Evolutionary conservation across 768 basidiomycete genomes (phyloP).

Genomic region (Agrocybe pediades): DNA sequence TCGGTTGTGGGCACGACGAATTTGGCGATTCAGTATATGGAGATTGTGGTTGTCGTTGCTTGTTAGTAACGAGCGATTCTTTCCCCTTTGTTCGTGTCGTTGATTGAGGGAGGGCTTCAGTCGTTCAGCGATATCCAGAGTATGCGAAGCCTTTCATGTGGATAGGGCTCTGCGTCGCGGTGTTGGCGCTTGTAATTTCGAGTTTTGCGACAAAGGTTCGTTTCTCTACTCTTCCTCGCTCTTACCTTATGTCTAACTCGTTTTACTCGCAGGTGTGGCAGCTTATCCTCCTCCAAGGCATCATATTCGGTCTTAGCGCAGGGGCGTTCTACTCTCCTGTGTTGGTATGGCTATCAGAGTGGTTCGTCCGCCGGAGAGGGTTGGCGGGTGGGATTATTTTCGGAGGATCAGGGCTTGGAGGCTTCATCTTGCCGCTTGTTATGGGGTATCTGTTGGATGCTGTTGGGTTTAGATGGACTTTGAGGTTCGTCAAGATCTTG

Average conservation of each 20-base stretch:
- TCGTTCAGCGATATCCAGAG: conserved; percentile 3
- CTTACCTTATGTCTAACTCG: not conserved
- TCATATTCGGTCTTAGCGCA: conserved; percentile 7
- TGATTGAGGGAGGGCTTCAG: not conserved
- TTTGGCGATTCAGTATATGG: conserved; percentile 2
- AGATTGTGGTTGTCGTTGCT: not conserved
- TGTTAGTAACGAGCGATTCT: not conserved
- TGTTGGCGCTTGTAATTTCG: not conserved
- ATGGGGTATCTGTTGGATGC: conserved; percentile 10
- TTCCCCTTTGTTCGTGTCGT: not conserved
- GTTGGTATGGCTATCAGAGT: conserved; percentile 10
- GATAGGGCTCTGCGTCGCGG: not conserved
- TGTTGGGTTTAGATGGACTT: conserved; percentile 7
- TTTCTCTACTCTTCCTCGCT: too few species aligned
- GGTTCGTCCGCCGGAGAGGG: conserved; percentile 9
- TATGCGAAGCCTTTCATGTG: conserved; percentile 4
- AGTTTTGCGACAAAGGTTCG: conserved; percentile 5
- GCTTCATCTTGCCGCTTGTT: conserved; percentile 8
- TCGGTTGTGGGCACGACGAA: not conserved
- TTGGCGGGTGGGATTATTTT: conserved; percentile 11
- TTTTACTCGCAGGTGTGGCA: conserved; percentile 6
- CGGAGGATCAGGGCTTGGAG: conserved; percentile 9
- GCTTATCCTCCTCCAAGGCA: conserved; percentile 9
- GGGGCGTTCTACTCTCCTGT: conserved; percentile 8
- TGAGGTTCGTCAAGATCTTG: not conserved